phyloP scores from a whole-genome alignment of 1,284 basidiomycete species.

The Cryptococcus sp. region DNA sequence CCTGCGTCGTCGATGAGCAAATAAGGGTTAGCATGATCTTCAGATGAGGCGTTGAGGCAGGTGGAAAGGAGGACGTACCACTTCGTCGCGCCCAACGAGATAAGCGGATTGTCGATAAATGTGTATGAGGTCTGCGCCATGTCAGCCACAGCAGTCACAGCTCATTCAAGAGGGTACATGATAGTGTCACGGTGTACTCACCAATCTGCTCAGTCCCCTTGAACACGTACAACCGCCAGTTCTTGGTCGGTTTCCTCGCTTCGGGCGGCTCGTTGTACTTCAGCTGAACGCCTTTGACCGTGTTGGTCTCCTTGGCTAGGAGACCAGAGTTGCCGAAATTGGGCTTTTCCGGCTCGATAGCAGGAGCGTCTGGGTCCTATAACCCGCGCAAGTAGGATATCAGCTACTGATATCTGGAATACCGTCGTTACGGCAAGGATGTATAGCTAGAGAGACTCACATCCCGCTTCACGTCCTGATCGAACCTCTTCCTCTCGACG shows the following conservation, averaged over 20 bases:
- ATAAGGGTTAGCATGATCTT: background rate
- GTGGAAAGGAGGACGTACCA: conserved; percentile 57
- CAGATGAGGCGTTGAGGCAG: background rate
- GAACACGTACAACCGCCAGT: conserved; percentile 97
- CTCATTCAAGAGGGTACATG: background rate
- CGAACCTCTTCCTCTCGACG: conserved; percentile 42
- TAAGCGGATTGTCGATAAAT: conserved; percentile 92
- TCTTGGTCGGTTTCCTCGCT: conserved; percentile 82
- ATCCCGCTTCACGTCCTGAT: conserved; percentile 32
- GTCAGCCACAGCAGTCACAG: background rate
- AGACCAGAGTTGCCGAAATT: conserved; percentile 87
- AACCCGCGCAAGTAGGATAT: background rate
- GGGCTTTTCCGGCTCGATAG: conserved; percentile 59
- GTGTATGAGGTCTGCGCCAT: conserved; percentile 73
- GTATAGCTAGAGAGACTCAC: conserved; percentile 13
- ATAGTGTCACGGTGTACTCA: no score
- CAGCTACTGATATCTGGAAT: background rate
- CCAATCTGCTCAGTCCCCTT: conserved; percentile 90
- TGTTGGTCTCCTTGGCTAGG: conserved; percentile 92
- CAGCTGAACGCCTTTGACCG: conserved; percentile 79
- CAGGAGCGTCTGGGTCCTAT: conserved; percentile 20
- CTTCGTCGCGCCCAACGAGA: conserved; percentile 83
- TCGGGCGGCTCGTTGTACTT: conserved; percentile 99
- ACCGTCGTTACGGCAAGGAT: background rate
- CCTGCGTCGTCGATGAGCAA: conserved; percentile 35